Base-by-base conservation (phyloP, 805 yeast species). In the Candida pseudofarinosa region DNA sequence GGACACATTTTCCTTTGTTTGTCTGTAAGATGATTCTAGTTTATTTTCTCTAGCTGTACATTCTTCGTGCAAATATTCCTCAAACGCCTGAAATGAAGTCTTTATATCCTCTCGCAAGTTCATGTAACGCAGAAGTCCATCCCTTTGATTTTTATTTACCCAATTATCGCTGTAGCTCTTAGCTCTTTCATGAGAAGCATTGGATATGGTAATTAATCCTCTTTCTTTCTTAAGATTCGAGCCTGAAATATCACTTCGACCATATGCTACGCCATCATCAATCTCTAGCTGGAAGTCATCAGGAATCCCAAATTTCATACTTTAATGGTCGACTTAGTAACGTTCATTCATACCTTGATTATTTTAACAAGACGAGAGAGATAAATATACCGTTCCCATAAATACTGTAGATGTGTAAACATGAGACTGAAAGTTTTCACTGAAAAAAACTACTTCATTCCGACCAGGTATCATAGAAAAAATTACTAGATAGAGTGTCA, bases 231-330 rank as follows among this genome's bases (percentile, higher is more conserved):
- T 23, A 10, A 10, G 10, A 23, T 23, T 23, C 10, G 6, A 7
- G 10, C 10, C 28, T 6, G 10, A 23, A 7, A 10, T 6, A 23
- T 23, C 28, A 23, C 6, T 10, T 23, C 28, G 6, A 23, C 28
- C 10, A n/a, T n/a, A n/a, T 10, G 28, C 10, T 23, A 23, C 10
- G 10, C 28, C 10, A 23, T 23, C 10, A 12, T 45, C 49, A 17
- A 43, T 40, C 28, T 48, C 49, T 15, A 53, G 17, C 6, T 55
- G 58, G 37, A 53, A 59, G 34, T 50, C 54, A 8, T 43, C 44
- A 16, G 67, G 67, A 23, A 62, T 43, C 8, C 63, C 65, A 45
- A 62, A 60, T 19, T 56, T 48, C 67, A 62, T 60, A 10, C 8
- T 30, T 20, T 6, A 16, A 6, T 33, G n/a, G 15, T 33, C 16